Evolutionary conservation across 2,329 filamentous ascomycete genomes (phyloP), one percentile per base, ranked within the genome.

Genomic region (Aspergillus pseudoglaucus): DNA sequence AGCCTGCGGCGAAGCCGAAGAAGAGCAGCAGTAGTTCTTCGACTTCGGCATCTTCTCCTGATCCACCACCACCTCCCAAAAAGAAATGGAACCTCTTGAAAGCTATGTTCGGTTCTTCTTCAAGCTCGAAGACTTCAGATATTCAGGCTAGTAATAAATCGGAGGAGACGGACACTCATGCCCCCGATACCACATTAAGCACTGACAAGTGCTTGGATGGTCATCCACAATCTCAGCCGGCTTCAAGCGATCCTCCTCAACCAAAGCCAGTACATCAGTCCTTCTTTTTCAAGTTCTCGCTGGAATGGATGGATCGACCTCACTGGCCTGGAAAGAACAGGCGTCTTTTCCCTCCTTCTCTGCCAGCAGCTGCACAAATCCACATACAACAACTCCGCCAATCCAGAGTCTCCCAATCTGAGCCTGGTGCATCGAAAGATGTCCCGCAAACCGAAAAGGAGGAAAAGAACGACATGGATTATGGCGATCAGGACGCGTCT

Each of bases 281-380:
- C 37, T 82, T 78, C 55, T 80, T 75, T 53, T 86, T 86, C 71
- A 83, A 81, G 50, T 86, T 86, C 61, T 84, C 81, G 1, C 69
- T 86, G n/a, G 83, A 86, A 61, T 83, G 76, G 75, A 74, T 78
- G 43, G 78, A 81, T 48, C 76, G 77, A 58, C 66, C 77, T 61
- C 62, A 74, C 56, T 65, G 69, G 62, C 51, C 76, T 57, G 63
- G 71, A 64, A 65, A 77, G 66, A 65, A 80, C 73, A 70, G 70
- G 65, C 75, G 75, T 4, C 69, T 84, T 6, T 71, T 72, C 45
- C 73, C 77, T 7, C 82, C 82, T 1, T 73, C 74, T 37, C 72
- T 84, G 10, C 81, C 82, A 1, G 64, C 76, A 9, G 74, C 75
- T 7, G 78, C 80, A 2, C 79, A 83, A 53, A 57, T 71, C 17